Percentiles rank a stretch among this genome's conserved stretches.
Conservation (phyloP, 768 basidiomycete species). For the Auricularia sp. region DNA sequence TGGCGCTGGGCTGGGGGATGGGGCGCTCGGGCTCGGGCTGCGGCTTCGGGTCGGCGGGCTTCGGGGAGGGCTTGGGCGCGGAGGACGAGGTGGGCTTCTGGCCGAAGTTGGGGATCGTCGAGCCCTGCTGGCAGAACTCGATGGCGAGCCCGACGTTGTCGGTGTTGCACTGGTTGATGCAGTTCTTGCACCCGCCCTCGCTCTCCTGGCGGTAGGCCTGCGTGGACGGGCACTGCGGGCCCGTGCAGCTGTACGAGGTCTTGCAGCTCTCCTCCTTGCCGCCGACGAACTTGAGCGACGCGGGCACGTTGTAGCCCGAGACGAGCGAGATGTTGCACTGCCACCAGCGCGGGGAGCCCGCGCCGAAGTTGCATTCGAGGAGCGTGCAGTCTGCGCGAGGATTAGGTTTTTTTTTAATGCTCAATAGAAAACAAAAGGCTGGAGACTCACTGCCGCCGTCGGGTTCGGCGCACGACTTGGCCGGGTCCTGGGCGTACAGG, state of each 20-base stretch:
- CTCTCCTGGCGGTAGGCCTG: neutral
- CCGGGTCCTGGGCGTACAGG: neutral
- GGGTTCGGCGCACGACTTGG: neutral
- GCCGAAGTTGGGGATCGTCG: neutral
- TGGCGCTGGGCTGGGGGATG: neutral
- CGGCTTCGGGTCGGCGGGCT: neutral
- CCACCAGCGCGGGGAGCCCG: neutral
- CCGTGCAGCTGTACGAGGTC: neutral
- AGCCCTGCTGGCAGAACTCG: neutral
- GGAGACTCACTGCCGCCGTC: neutral
- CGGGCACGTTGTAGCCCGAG: neutral
- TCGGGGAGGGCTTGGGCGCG: neutral
- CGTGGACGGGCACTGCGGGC: neutral
- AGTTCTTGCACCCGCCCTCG: neutral
- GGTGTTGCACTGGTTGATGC: conserved; percentile 2
- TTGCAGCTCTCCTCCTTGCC: neutral
- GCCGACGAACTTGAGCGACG: neutral
- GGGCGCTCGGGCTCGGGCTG: neutral
- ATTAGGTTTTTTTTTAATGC: too few relatives aligned
- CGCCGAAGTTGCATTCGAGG: neutral
- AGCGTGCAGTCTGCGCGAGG: neutral
- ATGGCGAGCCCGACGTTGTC: neutral
- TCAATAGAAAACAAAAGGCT: neutral
- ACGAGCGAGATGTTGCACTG: conserved; percentile 1
- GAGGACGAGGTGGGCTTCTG: neutral